Conservation (phyloP, 306 rosid species). For the Inga laurina region DNA sequence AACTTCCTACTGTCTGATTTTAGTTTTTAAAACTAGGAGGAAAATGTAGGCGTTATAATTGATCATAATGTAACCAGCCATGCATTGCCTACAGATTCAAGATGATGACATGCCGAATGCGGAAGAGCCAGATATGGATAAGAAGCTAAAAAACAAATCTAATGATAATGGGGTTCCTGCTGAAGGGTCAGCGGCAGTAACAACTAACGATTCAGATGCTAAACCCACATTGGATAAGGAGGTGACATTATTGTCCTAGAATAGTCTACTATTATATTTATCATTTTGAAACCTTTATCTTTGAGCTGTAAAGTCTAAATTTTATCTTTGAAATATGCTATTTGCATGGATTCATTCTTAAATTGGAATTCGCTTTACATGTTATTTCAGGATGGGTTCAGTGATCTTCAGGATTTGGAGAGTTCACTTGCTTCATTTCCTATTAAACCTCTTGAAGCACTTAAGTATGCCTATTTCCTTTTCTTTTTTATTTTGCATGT, state of each 20-base stretch:
- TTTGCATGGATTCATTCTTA: conserved; percentile 9
- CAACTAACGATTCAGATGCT: conserved; percentile 54
- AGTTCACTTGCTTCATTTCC: conserved; percentile 89
- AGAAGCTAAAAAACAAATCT: conserved; percentile 45
- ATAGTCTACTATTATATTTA: conserved; percentile 16
- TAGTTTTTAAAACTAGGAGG: conserved; percentile 9
- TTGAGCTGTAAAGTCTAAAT: conserved; percentile 6
- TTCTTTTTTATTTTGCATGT: background rate
- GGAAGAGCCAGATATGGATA: conserved; percentile 53
- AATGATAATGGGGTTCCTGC: conserved; percentile 51
- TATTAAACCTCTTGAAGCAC: conserved; percentile 82
- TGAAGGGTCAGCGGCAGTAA: conserved; percentile 43
- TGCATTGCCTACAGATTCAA: conserved; percentile 68
- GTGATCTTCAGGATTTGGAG: conserved; percentile 76
- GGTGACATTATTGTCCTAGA: conserved; percentile 46
- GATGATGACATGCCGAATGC: conserved; percentile 61
- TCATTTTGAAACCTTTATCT: conserved; percentile 8
- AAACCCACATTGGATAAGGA: conserved; percentile 58
- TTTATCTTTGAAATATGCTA: background rate
- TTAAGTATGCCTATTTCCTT: conserved; percentile 59
- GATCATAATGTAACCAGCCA: conserved; percentile 24
- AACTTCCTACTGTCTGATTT: conserved; percentile 29
- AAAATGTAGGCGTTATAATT: conserved; percentile 20
- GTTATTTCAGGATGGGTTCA: conserved; percentile 73
- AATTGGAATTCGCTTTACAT: conserved; percentile 14